Percentiles rank a stretch among this genome's conserved stretches.
Evolutionary conservation across 805 yeast species (phyloP).

Genomic region (Metschnikowia santaceciliae): DNA sequence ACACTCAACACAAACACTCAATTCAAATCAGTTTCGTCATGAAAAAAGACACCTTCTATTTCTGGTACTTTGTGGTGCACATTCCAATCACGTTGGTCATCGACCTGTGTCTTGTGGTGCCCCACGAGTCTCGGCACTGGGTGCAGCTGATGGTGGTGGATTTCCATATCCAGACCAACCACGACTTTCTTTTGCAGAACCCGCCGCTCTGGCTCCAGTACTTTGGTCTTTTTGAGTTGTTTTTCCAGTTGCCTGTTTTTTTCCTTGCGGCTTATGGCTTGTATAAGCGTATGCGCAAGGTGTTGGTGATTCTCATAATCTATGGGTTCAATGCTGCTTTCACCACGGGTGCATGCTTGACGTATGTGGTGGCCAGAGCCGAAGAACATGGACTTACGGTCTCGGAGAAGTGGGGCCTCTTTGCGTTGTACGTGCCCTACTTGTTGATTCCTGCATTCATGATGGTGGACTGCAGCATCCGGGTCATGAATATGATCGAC

Average conservation of each 20-base stretch:
- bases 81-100: constrained; percentile 71
- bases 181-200: constrained; percentile 62
- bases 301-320: constrained; percentile 41
- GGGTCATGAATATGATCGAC: constrained; percentile 6
- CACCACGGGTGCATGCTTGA: constrained; percentile 72
- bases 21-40: neutral
- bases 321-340: constrained; percentile 83
- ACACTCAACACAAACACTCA: too few relatives aligned
- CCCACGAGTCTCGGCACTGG: constrained; percentile 41
- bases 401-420: constrained; percentile 39
- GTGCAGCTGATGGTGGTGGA: constrained; percentile 48
- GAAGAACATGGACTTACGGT: constrained; percentile 35
- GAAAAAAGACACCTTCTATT: constrained; percentile 42
- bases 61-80: constrained; percentile 57
- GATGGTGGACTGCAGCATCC: constrained; percentile 37
- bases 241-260: constrained; percentile 80
- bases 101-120: constrained; percentile 71
- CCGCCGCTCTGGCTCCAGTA: constrained; percentile 70
- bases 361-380: constrained; percentile 40
- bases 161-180: constrained; percentile 61
- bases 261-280: constrained; percentile 36
- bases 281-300: constrained; percentile 11
- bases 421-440: constrained; percentile 65
- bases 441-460: constrained; percentile 59
- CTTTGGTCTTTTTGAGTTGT: constrained; percentile 69